Evolutionary conservation across 306 rosid species (phyloP), one percentile per base, ranked within the genome.

Genomic region (Gastrolobium bilobum): DNA sequence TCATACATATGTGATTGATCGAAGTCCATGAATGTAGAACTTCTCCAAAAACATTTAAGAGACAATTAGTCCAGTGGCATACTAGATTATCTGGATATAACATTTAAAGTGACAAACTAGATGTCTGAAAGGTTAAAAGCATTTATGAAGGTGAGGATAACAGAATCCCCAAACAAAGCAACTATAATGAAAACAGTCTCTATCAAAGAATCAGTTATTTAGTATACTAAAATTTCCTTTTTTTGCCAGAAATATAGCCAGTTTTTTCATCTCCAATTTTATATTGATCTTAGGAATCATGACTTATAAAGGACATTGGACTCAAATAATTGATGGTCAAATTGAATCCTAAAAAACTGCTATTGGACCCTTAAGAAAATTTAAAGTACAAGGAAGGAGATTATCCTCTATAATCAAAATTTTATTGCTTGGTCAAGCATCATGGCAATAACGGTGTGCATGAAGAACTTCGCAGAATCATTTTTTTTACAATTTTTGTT

Each of bases 371-470:
- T 44, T 9, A 33, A 0, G n/a, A 56, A 66, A 68, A 44, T 35
- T 10, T 68, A 35, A n/a, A 15, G 66, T 68, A 26, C 60, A 43
- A 30, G 69, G 43, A 68, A 73, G 56, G 26, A 38, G 56, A 10
- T 44, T 58, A 26, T 70, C 2, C 31, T 66, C 4, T 30, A 51
- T 31, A 30, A 53, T 51, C 5, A 7, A 30, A 52, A 37, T 13
- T 63, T 63, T 52, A 64, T 39, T 63, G 40, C 40, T 65, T 54
- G 30, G 60, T 73, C 42, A 56, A 46, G 31, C 68, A 75, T 48
- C 37, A 2, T 35, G 40, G 35, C 6, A 63, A 54, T 48, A 31
- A 20, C 0, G 26, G 26, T 20, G 26, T 20, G 26, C 26, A 20
- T 20, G 26, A 20, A 20, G 26, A 20, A 1, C 26, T 20, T 20